phyloP scores from a whole-genome alignment of 805 yeast genomes.

The Candida manassasensis region DNA sequence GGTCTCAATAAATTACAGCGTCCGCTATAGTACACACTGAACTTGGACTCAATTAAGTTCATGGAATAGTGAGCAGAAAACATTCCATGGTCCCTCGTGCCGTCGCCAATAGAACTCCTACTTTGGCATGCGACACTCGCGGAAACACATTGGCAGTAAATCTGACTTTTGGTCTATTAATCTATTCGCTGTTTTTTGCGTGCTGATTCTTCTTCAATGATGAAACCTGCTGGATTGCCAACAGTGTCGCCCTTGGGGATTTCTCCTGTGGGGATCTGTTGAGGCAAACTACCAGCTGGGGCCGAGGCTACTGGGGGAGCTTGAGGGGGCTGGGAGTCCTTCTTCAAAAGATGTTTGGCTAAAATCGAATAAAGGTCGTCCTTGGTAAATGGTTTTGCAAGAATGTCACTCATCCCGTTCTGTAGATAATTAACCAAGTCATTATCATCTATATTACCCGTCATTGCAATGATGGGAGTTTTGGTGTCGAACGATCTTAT shows the following conservation, averaged over 20 bases:
- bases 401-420: slow-evolving; percentile 88
- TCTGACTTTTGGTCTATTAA: too few relatives aligned
- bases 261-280: neutral
- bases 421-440: slow-evolving; percentile 76
- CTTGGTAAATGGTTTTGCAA: slow-evolving; percentile 92
- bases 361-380: slow-evolving; percentile 76
- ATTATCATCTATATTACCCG: slow-evolving; percentile 80
- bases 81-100: too few relatives aligned
- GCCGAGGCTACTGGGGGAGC: slow-evolving; percentile 3
- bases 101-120: too few relatives aligned
- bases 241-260: neutral
- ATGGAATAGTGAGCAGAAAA: too few relatives aligned
- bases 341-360: slow-evolving; percentile 62
- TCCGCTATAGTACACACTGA: too few relatives aligned
- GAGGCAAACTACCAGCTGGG: neutral
- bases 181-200: slow-evolving; percentile 3
- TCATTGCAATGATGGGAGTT: slow-evolving; percentile 93
- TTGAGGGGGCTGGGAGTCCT: slow-evolving; percentile 9
- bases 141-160: too few relatives aligned
- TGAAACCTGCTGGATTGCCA: neutral
- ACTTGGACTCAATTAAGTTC: too few relatives aligned
- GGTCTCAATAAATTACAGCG: too few relatives aligned
- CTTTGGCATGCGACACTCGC: too few relatives aligned
- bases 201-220: neutral
- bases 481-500: slow-evolving; percentile 78